Conservation (phyloP, 768 basidiomycete genomes). For the Crucibulum laeve region DNA sequence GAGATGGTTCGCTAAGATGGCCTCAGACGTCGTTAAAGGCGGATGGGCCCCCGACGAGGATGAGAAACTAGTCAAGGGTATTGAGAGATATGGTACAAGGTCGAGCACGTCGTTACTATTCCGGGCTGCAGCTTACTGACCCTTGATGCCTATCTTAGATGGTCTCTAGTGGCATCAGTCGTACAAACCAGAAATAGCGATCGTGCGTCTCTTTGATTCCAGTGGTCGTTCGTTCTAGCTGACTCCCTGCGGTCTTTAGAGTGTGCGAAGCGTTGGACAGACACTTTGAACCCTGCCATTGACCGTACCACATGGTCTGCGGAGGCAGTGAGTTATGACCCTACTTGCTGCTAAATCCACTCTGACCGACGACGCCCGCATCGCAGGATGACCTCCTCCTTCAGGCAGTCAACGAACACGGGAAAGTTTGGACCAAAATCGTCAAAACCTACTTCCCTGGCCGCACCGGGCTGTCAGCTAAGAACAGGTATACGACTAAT, state of each 20-base stretch:
- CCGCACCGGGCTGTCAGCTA: constrained; percentile 53
- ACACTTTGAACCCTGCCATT: constrained; percentile 57
- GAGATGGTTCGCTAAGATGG: constrained; percentile 63
- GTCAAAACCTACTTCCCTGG: constrained; percentile 60
- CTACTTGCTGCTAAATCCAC: not conserved
- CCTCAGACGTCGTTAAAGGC: constrained; percentile 56
- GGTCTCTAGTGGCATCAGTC: constrained; percentile 55
- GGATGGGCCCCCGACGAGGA: constrained; percentile 62
- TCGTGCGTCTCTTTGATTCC: constrained; percentile 32
- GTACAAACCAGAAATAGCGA: constrained; percentile 57
- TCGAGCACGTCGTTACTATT: constrained; percentile 13
- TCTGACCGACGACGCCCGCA: constrained; percentile 6
- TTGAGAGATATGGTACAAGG: constrained; percentile 54
- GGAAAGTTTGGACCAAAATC: constrained; percentile 60
- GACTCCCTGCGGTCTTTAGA: constrained; percentile 27
- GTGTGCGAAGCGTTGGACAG: constrained; percentile 61
- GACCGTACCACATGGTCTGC: constrained; percentile 57
- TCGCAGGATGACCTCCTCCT: constrained; percentile 48
- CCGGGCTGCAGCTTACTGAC: constrained; percentile 5
- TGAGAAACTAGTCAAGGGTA: constrained; percentile 50
- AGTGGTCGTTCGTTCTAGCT: constrained; percentile 6
- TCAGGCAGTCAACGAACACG: constrained; percentile 49
- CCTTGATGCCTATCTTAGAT: constrained; percentile 23
- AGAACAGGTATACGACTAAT: constrained; percentile 41
- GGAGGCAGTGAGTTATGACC: constrained; percentile 35